Conservation (phyloP, 331 rosid genomes). For the Quercus lobata region DNA sequence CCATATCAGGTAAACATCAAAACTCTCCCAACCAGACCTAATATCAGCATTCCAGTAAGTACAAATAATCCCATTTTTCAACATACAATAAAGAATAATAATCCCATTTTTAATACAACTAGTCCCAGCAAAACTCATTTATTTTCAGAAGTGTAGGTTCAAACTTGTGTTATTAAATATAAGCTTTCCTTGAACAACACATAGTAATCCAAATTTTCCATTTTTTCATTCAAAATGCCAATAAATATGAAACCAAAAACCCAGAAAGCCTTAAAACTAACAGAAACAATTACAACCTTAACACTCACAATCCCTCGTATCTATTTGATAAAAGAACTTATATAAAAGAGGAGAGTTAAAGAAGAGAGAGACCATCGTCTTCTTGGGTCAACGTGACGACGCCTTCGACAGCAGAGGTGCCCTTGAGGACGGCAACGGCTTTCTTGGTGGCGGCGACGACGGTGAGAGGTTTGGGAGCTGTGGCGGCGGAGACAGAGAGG, state of each 20-base stretch:
- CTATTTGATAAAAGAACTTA: background rate
- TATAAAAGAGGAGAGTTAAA: background rate
- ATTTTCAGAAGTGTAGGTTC: background rate
- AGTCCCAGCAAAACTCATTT: background rate
- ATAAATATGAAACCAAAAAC: background rate
- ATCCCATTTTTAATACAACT: background rate
- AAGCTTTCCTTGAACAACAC: background rate
- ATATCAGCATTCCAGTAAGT: background rate
- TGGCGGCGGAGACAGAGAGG: constrained; percentile 27
- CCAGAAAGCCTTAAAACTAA: background rate
- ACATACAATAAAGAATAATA: background rate
- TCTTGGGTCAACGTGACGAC: constrained; percentile 58
- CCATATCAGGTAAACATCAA: background rate
- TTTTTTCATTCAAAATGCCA: background rate
- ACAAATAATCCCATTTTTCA: background rate
- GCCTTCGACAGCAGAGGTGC: constrained; percentile 64
- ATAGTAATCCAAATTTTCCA: background rate
- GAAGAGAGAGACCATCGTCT: constrained; percentile 31
- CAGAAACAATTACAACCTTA: background rate
- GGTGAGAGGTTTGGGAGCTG: constrained; percentile 43
- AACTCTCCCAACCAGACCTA: background rate
- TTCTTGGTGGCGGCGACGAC: constrained; percentile 59
- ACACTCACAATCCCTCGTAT: background rate
- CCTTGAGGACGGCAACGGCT: constrained; percentile 71
- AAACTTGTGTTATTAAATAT: background rate